Percentiles rank a stretch among this genome's conserved stretches.
These are phyloP conservation scores for Vicia villosa DNA, from an alignment of 306 rosid species.

Conservation along the genomic window DNA sequence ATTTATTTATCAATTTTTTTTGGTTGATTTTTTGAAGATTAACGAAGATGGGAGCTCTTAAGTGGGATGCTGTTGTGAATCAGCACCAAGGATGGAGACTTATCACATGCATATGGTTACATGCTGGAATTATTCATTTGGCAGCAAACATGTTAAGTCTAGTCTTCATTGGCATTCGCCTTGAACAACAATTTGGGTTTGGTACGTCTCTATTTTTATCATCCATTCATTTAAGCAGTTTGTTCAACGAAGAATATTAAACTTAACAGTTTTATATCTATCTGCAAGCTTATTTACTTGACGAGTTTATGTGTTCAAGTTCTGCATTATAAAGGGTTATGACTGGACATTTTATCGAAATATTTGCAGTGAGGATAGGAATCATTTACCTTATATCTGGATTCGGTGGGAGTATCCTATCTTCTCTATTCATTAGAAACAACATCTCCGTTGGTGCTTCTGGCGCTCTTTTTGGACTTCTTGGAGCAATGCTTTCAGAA, in stretches of 20 bases:
- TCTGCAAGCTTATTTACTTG: too few relatives aligned
- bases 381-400: conserved; percentile 70
- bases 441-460: conserved; percentile 92
- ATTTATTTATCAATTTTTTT: neutral
- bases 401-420: conserved; percentile 74
- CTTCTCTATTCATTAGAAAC: conserved; percentile 62
- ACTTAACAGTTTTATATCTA: neutral
- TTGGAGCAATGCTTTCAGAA: conserved; percentile 97
- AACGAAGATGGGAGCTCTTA: conserved; percentile 77
- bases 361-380: conserved; percentile 73
- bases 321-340: conserved; percentile 15
- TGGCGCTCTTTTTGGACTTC: conserved; percentile 90
- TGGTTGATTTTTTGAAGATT: conserved; percentile 52
- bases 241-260: neutral
- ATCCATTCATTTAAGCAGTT: neutral
- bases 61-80: conserved; percentile 57
- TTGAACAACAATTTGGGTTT: conserved; percentile 88
- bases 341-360: conserved; percentile 38
- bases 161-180: conserved; percentile 80
- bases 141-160: conserved; percentile 78
- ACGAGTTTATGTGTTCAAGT: neutral
- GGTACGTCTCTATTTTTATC: conserved; percentile 49
- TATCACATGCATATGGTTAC: conserved; percentile 84
- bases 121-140: conserved; percentile 84
- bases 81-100: conserved; percentile 87